Percentiles rank a stretch among this genome's conserved stretches.
Evolutionary conservation across 352 stramenopile species (phyloP).

Genomic region (Pythium folliculosum): DNA sequence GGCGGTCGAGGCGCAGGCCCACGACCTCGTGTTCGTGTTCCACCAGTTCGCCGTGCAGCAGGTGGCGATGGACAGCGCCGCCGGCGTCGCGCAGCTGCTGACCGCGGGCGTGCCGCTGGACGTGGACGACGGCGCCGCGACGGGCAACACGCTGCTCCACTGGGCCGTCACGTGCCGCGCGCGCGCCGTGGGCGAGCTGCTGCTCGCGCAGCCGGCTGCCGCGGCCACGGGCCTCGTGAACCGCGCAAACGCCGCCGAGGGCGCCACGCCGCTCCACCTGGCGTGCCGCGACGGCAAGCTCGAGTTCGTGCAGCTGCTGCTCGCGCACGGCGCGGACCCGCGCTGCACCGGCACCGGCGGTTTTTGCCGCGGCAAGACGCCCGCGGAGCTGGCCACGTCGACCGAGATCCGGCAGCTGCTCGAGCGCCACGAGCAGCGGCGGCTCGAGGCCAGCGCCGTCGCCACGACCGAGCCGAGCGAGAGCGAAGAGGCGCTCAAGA

Average conservation of each 20-base stretch:
- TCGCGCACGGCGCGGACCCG: slow-evolving; percentile 45
- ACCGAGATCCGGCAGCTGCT: slow-evolving; percentile 47
- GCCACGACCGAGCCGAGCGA: not conserved
- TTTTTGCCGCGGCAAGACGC: slow-evolving; percentile 55
- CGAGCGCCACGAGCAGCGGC: slow-evolving; percentile 21
- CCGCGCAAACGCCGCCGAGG: slow-evolving; percentile 56
- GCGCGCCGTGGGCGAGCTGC: slow-evolving; percentile 43
- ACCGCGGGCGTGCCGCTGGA: slow-evolving; percentile 50
- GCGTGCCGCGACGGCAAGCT: slow-evolving; percentile 59
- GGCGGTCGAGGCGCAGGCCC: slow-evolving; percentile 54
- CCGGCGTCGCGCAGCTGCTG: slow-evolving; percentile 63
- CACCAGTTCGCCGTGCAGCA: slow-evolving; percentile 88
- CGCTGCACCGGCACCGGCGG: slow-evolving; percentile 48
- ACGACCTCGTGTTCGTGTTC: slow-evolving; percentile 78
- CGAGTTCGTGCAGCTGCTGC: slow-evolving; percentile 55
- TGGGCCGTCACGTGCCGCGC: slow-evolving; percentile 82
- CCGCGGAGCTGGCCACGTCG: slow-evolving; percentile 54
- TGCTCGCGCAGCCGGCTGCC: slow-evolving; percentile 36
- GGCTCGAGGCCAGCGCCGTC: slow-evolving; percentile 4
- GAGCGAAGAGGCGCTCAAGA: not conserved
- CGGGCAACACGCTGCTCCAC: slow-evolving; percentile 66
- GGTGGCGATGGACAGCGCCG: slow-evolving; percentile 63
- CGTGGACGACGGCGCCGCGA: slow-evolving; percentile 50
- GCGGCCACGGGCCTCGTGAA: slow-evolving; percentile 50
- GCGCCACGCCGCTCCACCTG: slow-evolving; percentile 75